Evolutionary conservation across 495 filamentous ascomycete species (phyloP), one percentile per base, ranked within the genome.

Genomic region (Penicillium fimorum): DNA sequence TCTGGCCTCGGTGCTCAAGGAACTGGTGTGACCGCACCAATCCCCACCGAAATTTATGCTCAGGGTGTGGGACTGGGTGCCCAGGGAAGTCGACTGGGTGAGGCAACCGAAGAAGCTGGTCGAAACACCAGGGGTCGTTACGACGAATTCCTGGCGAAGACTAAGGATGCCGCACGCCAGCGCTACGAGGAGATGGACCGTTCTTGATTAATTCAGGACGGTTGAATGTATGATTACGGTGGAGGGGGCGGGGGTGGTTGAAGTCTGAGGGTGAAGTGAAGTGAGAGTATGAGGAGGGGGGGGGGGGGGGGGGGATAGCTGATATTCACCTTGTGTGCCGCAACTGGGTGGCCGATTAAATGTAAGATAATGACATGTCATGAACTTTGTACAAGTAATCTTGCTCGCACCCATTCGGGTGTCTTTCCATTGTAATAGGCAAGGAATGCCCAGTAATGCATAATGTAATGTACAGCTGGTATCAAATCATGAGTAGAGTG

Each of bases 11-110:
- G 92, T 42, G 89, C 87, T 3, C 82, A 87, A 60, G 89, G 91
- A 0, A 84, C 85, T 1, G 92, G 92, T 3, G 82, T 86, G 47
- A 90, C 85, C 0, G 86, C 86, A 17, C 87, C 89, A 0, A 88
- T 97, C 52, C 78, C 84, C 12, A 89, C 89, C 0, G 84, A 89
- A 46, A 81, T 90, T 33, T 97, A 96, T 68, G 82, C 84, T 3
- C 84, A 87, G 30, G 92, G 92, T 15, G 92, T 94, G 0, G 92
- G 92, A 7, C 70, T 97, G 22, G 92, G 92, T 0, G 91, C 91
- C 2, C 84, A 91, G 60, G 90, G 91, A 15, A 79, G 89, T 15
- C 91, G 88, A 68, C 71, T 95, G 13, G 92, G 92, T 8, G 92
- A 96, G 71, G 92, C 93, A 20, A 76, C 74, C 20, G 86, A 91